A percentile compares a stretch with the other conserved stretches of the same genome.
Evolutionary conservation across 495 filamentous ascomycete species (phyloP).

Genomic region (Daldinia decipiens): DNA sequence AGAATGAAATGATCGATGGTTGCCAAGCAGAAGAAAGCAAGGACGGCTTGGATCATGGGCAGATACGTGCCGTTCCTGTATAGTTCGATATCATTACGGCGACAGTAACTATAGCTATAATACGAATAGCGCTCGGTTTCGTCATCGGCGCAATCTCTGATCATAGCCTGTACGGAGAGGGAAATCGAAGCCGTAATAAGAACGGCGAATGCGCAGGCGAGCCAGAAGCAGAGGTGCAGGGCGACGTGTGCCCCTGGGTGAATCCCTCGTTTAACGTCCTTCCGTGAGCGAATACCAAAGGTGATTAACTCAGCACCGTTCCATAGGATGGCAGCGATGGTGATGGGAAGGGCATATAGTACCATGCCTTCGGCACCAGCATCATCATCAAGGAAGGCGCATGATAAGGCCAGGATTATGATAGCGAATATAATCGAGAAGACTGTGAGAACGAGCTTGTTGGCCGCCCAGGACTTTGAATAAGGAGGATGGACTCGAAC

Average conservation of each 20-base stretch:
- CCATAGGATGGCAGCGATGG: slow-evolving; percentile 51
- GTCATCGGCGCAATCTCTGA: slow-evolving; percentile 22
- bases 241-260: slow-evolving; percentile 54
- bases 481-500: slow-evolving; percentile 36
- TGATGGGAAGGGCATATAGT: slow-evolving; percentile 33
- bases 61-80: slow-evolving; percentile 31
- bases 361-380: slow-evolving; percentile 7
- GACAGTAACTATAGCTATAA: slow-evolving; percentile 36
- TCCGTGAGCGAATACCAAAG: slow-evolving; percentile 37
- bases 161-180: background rate
- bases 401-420: slow-evolving; percentile 45
- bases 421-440: slow-evolving; percentile 43
- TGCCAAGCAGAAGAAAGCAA: slow-evolving; percentile 37
- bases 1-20: slow-evolving; percentile 52
- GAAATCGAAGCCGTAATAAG: slow-evolving; percentile 22
- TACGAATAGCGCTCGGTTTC: slow-evolving; percentile 2
- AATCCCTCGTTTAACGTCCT: slow-evolving; percentile 44
- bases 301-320: slow-evolving; percentile 51
- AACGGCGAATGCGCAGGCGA: slow-evolving; percentile 45
- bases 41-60: slow-evolving; percentile 29
- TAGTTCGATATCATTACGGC: background rate
- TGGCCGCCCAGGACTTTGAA: slow-evolving; percentile 29
- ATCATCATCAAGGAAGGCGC: slow-evolving; percentile 23
- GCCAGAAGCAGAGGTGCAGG: slow-evolving; percentile 50
- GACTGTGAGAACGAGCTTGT: slow-evolving; percentile 47